Evolutionary conservation across 2,329 filamentous ascomycete species (phyloP).

Genomic region (Gaeumannomyces sp.): DNA sequence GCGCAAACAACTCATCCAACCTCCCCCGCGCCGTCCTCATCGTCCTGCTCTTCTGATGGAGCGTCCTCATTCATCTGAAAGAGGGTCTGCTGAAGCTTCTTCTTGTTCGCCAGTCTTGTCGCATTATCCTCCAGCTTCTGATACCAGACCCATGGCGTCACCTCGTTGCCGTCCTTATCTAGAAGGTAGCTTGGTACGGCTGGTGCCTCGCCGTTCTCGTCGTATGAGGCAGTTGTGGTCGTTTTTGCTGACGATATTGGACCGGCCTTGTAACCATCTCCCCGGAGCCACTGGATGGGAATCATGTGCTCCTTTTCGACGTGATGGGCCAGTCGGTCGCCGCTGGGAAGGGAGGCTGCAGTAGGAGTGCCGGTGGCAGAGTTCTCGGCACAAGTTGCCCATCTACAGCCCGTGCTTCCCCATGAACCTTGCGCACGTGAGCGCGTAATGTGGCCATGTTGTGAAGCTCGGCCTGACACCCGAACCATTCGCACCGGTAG

Average conservation of each 20-base stretch:
- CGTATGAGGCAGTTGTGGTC: slow-evolving; percentile 13
- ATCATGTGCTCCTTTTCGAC: slow-evolving; percentile 48
- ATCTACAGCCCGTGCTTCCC: slow-evolving; percentile 27
- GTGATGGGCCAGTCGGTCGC: slow-evolving; percentile 39
- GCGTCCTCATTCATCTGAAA: slow-evolving; percentile 14
- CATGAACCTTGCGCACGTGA: slow-evolving; percentile 49
- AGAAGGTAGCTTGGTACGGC: slow-evolving; percentile 42
- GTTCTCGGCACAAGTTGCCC: slow-evolving; percentile 32
- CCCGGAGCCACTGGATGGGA: slow-evolving; percentile 50
- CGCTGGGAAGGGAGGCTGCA: background rate
- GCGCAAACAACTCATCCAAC: background rate
- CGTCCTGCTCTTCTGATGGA: slow-evolving; percentile 8
- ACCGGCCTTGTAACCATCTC: slow-evolving; percentile 43
- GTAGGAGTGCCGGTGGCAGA: slow-evolving; percentile 11
- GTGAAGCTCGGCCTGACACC: slow-evolving; percentile 54
- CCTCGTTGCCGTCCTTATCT: slow-evolving; percentile 45
- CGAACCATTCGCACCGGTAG: slow-evolving; percentile 55
- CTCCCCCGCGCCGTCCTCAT: background rate
- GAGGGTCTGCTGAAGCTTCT: slow-evolving; percentile 2
- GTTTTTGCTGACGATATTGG: slow-evolving; percentile 12
- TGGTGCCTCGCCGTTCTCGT: slow-evolving; percentile 15
- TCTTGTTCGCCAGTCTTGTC: slow-evolving; percentile 26
- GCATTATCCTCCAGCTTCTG: slow-evolving; percentile 44
- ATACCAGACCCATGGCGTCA: slow-evolving; percentile 50
- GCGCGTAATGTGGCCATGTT: slow-evolving; percentile 53